Base-by-base conservation (phyloP, 2,329 filamentous ascomycete species). In the Aspergillus piperis region DNA sequence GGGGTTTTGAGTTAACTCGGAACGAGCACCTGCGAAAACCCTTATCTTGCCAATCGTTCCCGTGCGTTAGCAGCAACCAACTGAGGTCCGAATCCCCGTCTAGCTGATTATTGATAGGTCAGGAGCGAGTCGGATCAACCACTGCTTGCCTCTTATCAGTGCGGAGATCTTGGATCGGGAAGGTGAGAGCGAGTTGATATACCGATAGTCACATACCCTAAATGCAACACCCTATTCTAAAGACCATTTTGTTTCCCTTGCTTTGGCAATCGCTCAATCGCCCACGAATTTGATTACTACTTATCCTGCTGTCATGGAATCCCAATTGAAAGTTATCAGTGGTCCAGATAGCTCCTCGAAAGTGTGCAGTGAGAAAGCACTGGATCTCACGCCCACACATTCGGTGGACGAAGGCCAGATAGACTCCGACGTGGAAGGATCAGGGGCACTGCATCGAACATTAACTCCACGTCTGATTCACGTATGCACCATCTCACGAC, bases 1-100 rank as follows among this genome's bases (percentile, higher is more conserved):
- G 49, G 57, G 17, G 53, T 62, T 5, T 57, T 57, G n/a, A 59
- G 39, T 32, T 62, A n/a, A n/a, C 41, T 5, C 41, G 4, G n/a
- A 10, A 42, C 8, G n/a, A 42, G 17, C n/a, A 19, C 39, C 15
- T 8, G 8, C 39, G 8, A 17, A 7, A 17, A 8, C 8, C 15
- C 39, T 19, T 42, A 42, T 42, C 15, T 42, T 42, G n/a, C 8
- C 4, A 10, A 17, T 11, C 19, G 39, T 8, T 8, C 8, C 17
- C n/a, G 7, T 42, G 32, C 10, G 6, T 36, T 36, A 36, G 32
- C 32, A 36, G 32, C 32, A 13, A 13, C 5, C 32, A 36, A 36
- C 32, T 36, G 11, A 36, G 32, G 11, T 36, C 32, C 10, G n/a
- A 17, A 10, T 42, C 7, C 17, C 39, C 39, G 10, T 8, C 19